These are phyloP conservation scores for Ophiostoma pallidulum DNA, from an alignment of 2,329 filamentous ascomycete species.

Conservation along the genomic window DNA sequence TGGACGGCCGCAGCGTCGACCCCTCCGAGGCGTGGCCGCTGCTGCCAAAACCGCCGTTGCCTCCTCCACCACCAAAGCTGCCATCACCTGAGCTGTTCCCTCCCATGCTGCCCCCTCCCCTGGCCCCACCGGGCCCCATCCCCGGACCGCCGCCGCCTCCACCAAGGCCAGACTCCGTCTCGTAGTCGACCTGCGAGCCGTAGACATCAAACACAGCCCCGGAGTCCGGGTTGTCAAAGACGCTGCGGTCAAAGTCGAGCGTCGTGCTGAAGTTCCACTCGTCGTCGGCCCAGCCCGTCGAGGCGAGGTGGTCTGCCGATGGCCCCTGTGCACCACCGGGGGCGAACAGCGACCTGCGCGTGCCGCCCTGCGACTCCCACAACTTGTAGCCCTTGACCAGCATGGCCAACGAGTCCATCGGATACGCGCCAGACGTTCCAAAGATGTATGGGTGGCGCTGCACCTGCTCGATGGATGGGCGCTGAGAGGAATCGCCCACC, in stretches of 20 bases:
- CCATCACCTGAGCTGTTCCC: background rate
- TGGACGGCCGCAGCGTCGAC: slow-evolving; percentile 41
- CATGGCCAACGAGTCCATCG: slow-evolving; percentile 51
- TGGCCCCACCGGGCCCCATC: too few relatives aligned
- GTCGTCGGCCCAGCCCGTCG: slow-evolving; percentile 41
- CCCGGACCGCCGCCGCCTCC: background rate
- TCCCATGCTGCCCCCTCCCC: slow-evolving; percentile 19
- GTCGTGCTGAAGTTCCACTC: slow-evolving; percentile 63
- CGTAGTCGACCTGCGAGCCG: slow-evolving; percentile 44
- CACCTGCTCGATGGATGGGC: slow-evolving; percentile 61
- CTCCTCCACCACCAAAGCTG: slow-evolving; percentile 25
- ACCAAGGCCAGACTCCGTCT: background rate
- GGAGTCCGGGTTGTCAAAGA: slow-evolving; percentile 42
- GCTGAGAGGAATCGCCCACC: slow-evolving; percentile 55
- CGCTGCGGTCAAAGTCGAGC: slow-evolving; percentile 51
- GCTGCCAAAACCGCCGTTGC: slow-evolving; percentile 27
- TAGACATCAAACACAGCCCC: slow-evolving; percentile 51
- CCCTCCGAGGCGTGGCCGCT: background rate
- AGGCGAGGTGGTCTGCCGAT: slow-evolving; percentile 28
- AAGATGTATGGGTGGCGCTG: slow-evolving; percentile 60
- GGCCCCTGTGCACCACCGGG: slow-evolving; percentile 47
- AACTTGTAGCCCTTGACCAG: slow-evolving; percentile 63
- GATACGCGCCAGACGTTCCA: slow-evolving; percentile 53
- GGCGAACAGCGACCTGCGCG: slow-evolving; percentile 55
- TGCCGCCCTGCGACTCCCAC: slow-evolving; percentile 68